Percentiles rank a stretch among this genome's conserved stretches.
phyloP scores from a whole-genome alignment of 768 basidiomycete species.

The Sporobolomyces phaffii region DNA sequence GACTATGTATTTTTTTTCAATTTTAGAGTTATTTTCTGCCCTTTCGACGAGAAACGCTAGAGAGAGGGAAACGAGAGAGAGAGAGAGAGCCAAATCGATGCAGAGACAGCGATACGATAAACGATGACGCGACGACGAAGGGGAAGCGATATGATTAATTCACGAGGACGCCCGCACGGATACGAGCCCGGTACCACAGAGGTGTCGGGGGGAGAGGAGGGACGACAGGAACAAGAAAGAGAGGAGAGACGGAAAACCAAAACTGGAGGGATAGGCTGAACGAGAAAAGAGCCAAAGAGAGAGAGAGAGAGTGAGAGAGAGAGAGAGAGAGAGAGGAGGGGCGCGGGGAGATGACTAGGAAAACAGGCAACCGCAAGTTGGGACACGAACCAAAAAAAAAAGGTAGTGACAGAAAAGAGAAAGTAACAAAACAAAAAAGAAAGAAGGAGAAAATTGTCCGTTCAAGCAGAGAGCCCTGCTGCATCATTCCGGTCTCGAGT shows the following conservation, averaged over 20 bases:
- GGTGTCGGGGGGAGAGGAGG: too few species aligned
- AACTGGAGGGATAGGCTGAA: too few species aligned
- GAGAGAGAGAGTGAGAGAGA: background rate
- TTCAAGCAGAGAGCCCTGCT: background rate
- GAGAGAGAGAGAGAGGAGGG: background rate
- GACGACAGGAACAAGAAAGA: background rate
- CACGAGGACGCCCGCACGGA: too few species aligned
- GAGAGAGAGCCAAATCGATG: background rate
- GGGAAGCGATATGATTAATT: too few species aligned
- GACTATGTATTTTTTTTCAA: background rate
- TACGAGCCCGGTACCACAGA: too few species aligned
- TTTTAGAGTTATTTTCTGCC: background rate
- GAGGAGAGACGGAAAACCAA: background rate
- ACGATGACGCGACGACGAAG: too few species aligned
- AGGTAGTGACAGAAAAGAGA: too few species aligned
- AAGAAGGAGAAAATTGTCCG: background rate
- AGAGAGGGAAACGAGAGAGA: background rate
- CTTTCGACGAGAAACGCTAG: too few species aligned
- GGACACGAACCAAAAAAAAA: background rate
- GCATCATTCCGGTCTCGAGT: background rate
- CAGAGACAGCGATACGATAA: too few species aligned
- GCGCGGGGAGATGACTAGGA: too few species aligned
- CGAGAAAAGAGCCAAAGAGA: too few species aligned
- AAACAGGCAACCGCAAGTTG: too few species aligned
- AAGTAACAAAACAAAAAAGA: background rate